Evolutionary conservation across 176 grass and related monocot species (phyloP).

Genomic region (Phoenix roebelenii): DNA sequence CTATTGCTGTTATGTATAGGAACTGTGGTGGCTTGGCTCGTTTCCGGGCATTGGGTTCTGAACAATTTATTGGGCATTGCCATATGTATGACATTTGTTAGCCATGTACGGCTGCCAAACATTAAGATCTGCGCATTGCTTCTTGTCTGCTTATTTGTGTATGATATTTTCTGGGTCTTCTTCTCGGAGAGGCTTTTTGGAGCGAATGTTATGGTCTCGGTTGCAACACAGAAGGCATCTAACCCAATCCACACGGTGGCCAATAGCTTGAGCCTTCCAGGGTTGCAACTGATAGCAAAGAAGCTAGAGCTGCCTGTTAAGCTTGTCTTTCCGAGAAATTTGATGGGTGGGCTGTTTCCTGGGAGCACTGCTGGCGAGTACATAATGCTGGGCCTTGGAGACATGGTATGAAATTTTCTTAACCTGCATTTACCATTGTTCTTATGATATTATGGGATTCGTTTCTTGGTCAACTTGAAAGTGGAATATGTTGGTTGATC

Average conservation of each 20-base stretch:
- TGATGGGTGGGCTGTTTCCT: slow-evolving; percentile 68
- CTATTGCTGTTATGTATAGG: slow-evolving; percentile 49
- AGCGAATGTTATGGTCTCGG: slow-evolving; percentile 98
- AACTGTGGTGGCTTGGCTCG: slow-evolving; percentile 55
- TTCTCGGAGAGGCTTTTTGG: slow-evolving; percentile 95
- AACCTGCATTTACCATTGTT: too few species aligned
- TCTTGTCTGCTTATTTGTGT: slow-evolving; percentile 79
- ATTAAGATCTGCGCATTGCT: slow-evolving; percentile 89
- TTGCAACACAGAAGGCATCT: slow-evolving; percentile 95
- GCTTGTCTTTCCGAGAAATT: slow-evolving; percentile 92
- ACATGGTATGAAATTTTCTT: slow-evolving; percentile 55
- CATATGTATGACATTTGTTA: slow-evolving; percentile 92
- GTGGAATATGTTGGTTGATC: too few species aligned
- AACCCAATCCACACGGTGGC: slow-evolving; percentile 88
- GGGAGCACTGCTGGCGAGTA: slow-evolving; percentile 64
- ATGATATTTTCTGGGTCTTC: slow-evolving; percentile 98
- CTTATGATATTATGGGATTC: too few species aligned
- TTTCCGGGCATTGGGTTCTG: slow-evolving; percentile 88
- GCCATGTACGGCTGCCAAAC: slow-evolving; percentile 91
- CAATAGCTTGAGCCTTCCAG: slow-evolving; percentile 76
- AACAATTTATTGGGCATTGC: slow-evolving; percentile 82
- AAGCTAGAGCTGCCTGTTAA: slow-evolving; percentile 97
- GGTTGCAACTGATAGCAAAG: slow-evolving; percentile 74
- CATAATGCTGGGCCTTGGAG: slow-evolving; percentile 98
- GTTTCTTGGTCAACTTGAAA: too few species aligned